Base-by-base conservation (phyloP, 2,329 filamentous ascomycete species). In the Fusarium sp. region DNA sequence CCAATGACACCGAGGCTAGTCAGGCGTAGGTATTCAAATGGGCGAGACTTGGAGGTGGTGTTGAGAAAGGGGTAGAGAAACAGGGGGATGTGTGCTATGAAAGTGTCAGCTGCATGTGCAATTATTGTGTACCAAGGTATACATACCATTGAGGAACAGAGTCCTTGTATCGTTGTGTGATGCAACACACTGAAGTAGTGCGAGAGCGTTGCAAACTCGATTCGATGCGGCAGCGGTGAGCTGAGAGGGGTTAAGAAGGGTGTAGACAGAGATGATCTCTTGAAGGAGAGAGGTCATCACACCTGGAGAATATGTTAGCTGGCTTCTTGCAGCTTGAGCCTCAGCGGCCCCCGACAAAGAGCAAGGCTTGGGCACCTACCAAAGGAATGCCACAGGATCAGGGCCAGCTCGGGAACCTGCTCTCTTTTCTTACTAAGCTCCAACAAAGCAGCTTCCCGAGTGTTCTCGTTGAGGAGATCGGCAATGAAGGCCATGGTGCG, bases 261-360 rank as follows among this genome's bases (percentile, higher is more conserved):
- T 97, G 79, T 99, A 99, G 58, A 99, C 96, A 13, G 95, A 98
- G 78, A 99, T 99, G 79, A 99, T 99, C 83, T 99, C 96, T 81
- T 98, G 95, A 34, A 98, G 88, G 25, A 99, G 86, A 57, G 94
- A 97, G 46, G 96, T 98, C 96, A 99, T 99, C 77, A 99, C 96
- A 76, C 94, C 94, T 97, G 71, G 13, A 42, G 25, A 51, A 21
- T 11, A 58, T 34, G 58, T 74, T 49, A 74, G 72, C 46, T 63
- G 53, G 48, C 23, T 55, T 70, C 54, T 64, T 64, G 39, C 37
- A 57, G 43, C n/a, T 53, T 26, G 19, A 59, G 13, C 25, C 60
- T 25, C 70, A 19, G 21, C 48, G 23, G 31, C 21, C 34, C 18
- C 18, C 6, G 34, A 37, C 19, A 54, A 48, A 62, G 45, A 52